Evolutionary conservation across 306 rosid species (phyloP).

Genomic region (Acacia acuminata): DNA sequence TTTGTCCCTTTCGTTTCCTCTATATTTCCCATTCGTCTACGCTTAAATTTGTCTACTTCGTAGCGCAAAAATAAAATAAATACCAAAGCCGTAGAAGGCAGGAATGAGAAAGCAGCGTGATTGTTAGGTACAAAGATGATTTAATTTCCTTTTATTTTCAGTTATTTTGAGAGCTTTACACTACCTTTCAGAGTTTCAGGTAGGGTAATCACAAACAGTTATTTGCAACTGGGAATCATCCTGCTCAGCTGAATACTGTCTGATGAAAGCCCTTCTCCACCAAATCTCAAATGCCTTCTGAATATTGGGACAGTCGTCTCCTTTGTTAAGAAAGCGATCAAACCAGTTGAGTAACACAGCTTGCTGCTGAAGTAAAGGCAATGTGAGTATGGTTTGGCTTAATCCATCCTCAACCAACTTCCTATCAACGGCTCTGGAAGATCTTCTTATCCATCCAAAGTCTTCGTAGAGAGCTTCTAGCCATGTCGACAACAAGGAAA

Average conservation of each 20-base stretch:
- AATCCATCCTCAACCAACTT: slow-evolving; percentile 82
- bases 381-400: slow-evolving; percentile 80
- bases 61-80: slow-evolving; percentile 21
- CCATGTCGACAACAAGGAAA: slow-evolving; percentile 79
- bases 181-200: slow-evolving; percentile 51
- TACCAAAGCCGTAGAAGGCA: slow-evolving; percentile 9
- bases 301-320: slow-evolving; percentile 89
- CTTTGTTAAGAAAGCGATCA: slow-evolving; percentile 79
- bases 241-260: slow-evolving; percentile 53
- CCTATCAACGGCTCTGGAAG: slow-evolving; percentile 64
- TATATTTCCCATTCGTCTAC: background rate
- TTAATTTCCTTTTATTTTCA: slow-evolving; percentile 3
- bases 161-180: background rate
- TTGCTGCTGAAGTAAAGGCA: slow-evolving; percentile 84
- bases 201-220: slow-evolving; percentile 56
- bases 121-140: slow-evolving; percentile 41
- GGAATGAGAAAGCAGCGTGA: slow-evolving; percentile 22
- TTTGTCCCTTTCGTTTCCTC: background rate
- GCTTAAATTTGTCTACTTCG: background rate
- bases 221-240: slow-evolving; percentile 74
- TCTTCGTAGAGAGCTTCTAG: slow-evolving; percentile 87
- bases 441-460: slow-evolving; percentile 90
- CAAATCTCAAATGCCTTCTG: slow-evolving; percentile 93
- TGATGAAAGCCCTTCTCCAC: slow-evolving; percentile 94
- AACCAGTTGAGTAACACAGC: slow-evolving; percentile 75